phyloP scores from a whole-genome alignment of 2,329 filamentous ascomycete genomes.

The Colletotrichum tofieldiae region DNA sequence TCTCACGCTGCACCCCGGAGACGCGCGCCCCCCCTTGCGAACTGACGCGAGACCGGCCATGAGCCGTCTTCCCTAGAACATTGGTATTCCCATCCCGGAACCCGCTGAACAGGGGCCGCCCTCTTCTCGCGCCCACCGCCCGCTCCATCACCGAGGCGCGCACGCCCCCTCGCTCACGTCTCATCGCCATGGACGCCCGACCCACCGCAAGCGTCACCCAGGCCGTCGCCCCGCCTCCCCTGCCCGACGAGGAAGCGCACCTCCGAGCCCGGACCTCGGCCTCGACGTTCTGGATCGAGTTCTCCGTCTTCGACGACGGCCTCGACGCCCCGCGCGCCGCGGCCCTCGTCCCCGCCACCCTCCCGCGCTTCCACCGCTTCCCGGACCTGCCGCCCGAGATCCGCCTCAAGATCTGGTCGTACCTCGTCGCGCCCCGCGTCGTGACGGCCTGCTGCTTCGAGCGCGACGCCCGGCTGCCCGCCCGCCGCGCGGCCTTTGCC shows the following conservation, averaged over 20 bases:
- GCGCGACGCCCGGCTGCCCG: conserved; percentile 48
- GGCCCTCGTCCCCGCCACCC: conserved; percentile 44
- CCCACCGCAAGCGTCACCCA: neutral
- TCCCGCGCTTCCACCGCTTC: conserved; percentile 57
- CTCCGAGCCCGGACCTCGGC: conserved; percentile 35
- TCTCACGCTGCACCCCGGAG: conserved; percentile 6
- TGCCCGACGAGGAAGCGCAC: conserved; percentile 28
- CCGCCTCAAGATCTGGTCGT: conserved; percentile 64
- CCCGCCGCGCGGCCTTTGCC: conserved; percentile 45
- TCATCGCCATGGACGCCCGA: conserved; percentile 3
- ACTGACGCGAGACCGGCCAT: neutral
- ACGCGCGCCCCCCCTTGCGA: neutral
- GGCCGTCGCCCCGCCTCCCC: neutral
- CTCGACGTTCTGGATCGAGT: conserved; percentile 62
- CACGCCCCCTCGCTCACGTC: neutral
- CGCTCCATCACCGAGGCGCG: neutral
- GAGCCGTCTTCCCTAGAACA: neutral
- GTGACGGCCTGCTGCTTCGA: conserved; percentile 61
- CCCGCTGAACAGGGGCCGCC: neutral
- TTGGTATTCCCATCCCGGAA: neutral
- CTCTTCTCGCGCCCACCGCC: neutral
- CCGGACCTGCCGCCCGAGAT: conserved; percentile 62
- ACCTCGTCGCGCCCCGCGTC: conserved; percentile 62
- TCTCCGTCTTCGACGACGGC: conserved; percentile 62
- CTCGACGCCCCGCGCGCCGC: conserved; percentile 46